Evolutionary conservation across 805 yeast genomes (phyloP).

Genomic region (Citeromyces matritensis): DNA sequence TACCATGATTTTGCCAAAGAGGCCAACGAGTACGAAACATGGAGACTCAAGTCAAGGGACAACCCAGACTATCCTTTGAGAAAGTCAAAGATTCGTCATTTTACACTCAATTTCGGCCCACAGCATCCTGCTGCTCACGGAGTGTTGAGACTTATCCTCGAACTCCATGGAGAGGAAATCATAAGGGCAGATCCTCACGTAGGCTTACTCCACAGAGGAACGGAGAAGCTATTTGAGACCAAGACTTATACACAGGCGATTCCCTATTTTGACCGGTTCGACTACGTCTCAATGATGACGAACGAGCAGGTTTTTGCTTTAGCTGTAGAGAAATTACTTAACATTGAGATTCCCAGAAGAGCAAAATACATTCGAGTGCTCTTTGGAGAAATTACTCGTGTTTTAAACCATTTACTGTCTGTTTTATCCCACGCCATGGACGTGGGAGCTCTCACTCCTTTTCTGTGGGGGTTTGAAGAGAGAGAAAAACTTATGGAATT

Average conservation of each 20-base stretch:
- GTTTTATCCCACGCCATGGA: constrained; percentile 84
- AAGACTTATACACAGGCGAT: constrained; percentile 81
- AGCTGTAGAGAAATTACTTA: constrained; percentile 74
- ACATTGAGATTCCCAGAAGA: constrained; percentile 74
- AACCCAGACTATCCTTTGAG: constrained; percentile 18
- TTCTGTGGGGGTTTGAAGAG: constrained; percentile 90
- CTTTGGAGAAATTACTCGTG: constrained; percentile 78
- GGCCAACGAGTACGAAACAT: constrained; percentile 17
- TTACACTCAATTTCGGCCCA: constrained; percentile 84
- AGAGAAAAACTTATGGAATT: constrained; percentile 89
- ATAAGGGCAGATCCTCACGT: constrained; percentile 82
- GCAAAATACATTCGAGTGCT: constrained; percentile 75
- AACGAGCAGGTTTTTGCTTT: constrained; percentile 75
- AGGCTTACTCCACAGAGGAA: constrained; percentile 78
- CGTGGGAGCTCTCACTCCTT: constrained; percentile 88
- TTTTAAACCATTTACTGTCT: constrained; percentile 77
- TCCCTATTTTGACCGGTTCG: constrained; percentile 80
- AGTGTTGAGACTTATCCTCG: constrained; percentile 73
- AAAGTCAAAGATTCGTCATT: constrained; percentile 57
- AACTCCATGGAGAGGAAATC: constrained; percentile 80
- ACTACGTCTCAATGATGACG: constrained; percentile 81
- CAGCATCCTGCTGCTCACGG: constrained; percentile 96
- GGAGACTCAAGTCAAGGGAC: constrained; percentile 18
- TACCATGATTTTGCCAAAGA: constrained; percentile 17
- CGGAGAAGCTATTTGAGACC: constrained; percentile 76